phyloP scores from a whole-genome alignment of 208 protist genomes.

The Naegleria lovaniensis region DNA sequence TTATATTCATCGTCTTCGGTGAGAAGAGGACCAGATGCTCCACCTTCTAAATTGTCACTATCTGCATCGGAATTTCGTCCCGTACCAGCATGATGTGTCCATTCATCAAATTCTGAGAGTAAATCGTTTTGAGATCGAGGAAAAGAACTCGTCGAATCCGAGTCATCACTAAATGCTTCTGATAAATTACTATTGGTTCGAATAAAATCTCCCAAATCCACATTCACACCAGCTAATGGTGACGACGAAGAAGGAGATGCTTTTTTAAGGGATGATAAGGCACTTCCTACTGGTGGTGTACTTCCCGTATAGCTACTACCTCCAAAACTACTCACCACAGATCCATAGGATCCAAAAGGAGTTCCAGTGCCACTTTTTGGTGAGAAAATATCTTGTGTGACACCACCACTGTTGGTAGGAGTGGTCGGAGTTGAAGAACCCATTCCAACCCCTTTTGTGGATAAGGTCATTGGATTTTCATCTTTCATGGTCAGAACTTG shows the following conservation, averaged over 20 bases:
- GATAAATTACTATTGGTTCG: neutral
- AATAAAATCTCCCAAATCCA: neutral
- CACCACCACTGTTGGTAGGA: neutral
- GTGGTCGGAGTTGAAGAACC: neutral
- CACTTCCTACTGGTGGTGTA: neutral
- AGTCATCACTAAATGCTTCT: neutral
- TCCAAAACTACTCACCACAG: too few relatives aligned
- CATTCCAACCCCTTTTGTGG: neutral
- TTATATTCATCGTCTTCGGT: conserved; percentile 12
- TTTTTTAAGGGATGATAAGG: neutral
- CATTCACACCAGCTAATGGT: neutral
- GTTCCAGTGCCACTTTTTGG: neutral
- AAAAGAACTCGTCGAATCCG: neutral
- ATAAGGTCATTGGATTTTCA: neutral
- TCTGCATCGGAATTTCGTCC: neutral
- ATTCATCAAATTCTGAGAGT: neutral
- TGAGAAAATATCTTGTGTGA: neutral
- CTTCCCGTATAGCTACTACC: neutral
- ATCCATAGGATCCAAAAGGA: too few relatives aligned
- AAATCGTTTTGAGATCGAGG: neutral
- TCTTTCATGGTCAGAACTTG: neutral
- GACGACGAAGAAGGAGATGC: neutral
- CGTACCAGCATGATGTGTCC: too few relatives aligned
- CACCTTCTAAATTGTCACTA: neutral
- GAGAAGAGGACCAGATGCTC: neutral